phyloP scores from a whole-genome alignment of 768 basidiomycete genomes.

The Leccinum barrowsii region DNA sequence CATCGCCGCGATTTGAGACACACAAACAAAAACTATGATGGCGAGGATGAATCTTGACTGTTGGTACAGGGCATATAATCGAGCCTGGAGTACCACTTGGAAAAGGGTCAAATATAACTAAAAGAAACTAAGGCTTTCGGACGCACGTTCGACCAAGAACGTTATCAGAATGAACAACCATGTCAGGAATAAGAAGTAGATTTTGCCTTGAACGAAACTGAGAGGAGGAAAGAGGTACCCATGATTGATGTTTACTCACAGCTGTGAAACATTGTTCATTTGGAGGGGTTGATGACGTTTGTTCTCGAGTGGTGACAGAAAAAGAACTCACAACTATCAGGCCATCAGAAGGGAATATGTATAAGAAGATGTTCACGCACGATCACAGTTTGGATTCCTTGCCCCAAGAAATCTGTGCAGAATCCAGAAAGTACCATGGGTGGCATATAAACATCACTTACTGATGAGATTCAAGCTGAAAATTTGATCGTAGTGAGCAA shows the following conservation, averaged over 20 bases:
- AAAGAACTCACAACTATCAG: slow-evolving; percentile 15
- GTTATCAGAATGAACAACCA: slow-evolving; percentile 1
- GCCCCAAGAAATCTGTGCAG: slow-evolving; percentile 14
- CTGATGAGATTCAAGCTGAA: slow-evolving; percentile 14
- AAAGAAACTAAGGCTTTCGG: neutral
- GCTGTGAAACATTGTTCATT: neutral
- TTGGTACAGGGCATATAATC: neutral
- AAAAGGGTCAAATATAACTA: neutral
- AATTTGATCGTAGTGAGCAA: neutral
- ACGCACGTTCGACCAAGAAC: slow-evolving; percentile 5
- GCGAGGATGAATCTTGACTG: neutral
- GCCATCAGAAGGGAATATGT: neutral
- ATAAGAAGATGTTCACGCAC: slow-evolving; percentile 1
- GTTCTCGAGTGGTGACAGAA: neutral
- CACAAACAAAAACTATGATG: neutral
- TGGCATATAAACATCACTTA: neutral
- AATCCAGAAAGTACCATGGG: neutral
- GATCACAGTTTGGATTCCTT: neutral
- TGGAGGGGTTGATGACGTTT: neutral
- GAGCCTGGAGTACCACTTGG: neutral
- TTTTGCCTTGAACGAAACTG: neutral
- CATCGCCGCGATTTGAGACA: neutral
- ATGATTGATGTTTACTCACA: neutral
- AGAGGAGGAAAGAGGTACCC: neutral
- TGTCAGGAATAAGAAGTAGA: slow-evolving; percentile 6